These are phyloP conservation scores for Gomphus bonarii DNA, from an alignment of 1,284 basidiomycete species.

Conservation along the genomic window DNA sequence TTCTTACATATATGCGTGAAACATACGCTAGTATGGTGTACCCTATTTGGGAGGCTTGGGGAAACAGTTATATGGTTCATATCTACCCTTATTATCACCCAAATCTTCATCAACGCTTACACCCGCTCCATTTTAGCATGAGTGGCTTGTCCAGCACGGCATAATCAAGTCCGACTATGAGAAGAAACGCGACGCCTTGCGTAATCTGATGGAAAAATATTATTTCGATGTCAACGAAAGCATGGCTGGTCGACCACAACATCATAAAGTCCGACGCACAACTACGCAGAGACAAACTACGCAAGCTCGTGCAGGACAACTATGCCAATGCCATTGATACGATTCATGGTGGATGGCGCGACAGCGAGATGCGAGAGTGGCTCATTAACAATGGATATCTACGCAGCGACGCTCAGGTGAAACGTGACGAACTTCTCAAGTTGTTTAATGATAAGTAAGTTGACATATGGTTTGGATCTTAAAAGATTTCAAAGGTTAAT, in stretches of 20 bases:
- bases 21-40: slow-evolving; percentile 53
- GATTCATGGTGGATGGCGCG: slow-evolving; percentile 66
- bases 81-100: background rate
- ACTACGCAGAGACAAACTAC: slow-evolving; percentile 64
- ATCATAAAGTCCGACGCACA: slow-evolving; percentile 64
- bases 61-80: slow-evolving; percentile 71
- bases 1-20: slow-evolving; percentile 57
- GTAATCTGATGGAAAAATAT: slow-evolving; percentile 65
- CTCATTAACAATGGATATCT: slow-evolving; percentile 69
- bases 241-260: slow-evolving; percentile 66
- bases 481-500: slow-evolving; percentile 28
- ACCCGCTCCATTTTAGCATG: slow-evolving; percentile 31
- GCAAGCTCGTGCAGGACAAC: slow-evolving; percentile 70
- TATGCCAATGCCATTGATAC: slow-evolving; percentile 63
- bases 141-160: slow-evolving; percentile 78
- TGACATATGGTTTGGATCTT: slow-evolving; percentile 26
- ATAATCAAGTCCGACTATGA: slow-evolving; percentile 49
- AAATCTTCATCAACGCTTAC: background rate
- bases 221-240: slow-evolving; percentile 55
- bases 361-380: slow-evolving; percentile 70
- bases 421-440: slow-evolving; percentile 63
- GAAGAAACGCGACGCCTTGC: slow-evolving; percentile 61
- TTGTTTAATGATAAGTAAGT: slow-evolving; percentile 54
- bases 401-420: slow-evolving; percentile 53
- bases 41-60: slow-evolving; percentile 78